phyloP scores from a whole-genome alignment of 2,329 filamentous ascomycete species.

The Boeremia lycopersici region DNA sequence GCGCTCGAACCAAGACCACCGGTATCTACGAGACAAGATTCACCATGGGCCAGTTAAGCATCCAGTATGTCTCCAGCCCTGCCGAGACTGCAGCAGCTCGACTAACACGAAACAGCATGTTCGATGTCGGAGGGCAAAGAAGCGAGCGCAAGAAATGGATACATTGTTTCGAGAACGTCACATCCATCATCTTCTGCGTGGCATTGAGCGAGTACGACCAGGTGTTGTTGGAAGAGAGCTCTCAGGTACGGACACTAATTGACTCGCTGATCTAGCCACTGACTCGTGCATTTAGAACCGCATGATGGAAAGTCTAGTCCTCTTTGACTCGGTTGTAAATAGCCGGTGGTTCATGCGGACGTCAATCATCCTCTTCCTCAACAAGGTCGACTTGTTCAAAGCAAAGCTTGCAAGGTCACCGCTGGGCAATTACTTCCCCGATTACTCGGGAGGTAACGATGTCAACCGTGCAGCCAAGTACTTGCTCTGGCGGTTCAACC shows the following conservation, averaged over 20 bases:
- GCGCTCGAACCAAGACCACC: slow-evolving; percentile 96
- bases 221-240: slow-evolving; percentile 93
- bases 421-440: slow-evolving; percentile 92
- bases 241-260: slow-evolving; percentile 70
- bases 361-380: slow-evolving; percentile 97
- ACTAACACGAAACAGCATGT: slow-evolving; percentile 74
- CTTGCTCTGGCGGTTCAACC: slow-evolving; percentile 96
- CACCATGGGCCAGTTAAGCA: slow-evolving; percentile 97
- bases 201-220: slow-evolving; percentile 98
- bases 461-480: slow-evolving; percentile 99
- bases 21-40: slow-evolving; percentile 99
- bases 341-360: slow-evolving; percentile 99
- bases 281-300: slow-evolving; percentile 71
- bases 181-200: slow-evolving; percentile 98
- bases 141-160: slow-evolving; percentile 99
- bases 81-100: slow-evolving; percentile 20
- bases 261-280: slow-evolving; percentile 19
- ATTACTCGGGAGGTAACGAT: slow-evolving; percentile 97
- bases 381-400: slow-evolving; percentile 98
- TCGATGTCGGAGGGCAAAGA: slow-evolving; percentile 95
- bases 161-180: slow-evolving; percentile 99
- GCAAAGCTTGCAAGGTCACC: slow-evolving; percentile 90
- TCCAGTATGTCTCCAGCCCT: slow-evolving; percentile 73
- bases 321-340: slow-evolving; percentile 98
- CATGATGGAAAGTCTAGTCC: slow-evolving; percentile 97